These are phyloP conservation scores for Cyclotella baltica DNA, from an alignment of 108 stramenopile species.

Conservation along the genomic window DNA sequence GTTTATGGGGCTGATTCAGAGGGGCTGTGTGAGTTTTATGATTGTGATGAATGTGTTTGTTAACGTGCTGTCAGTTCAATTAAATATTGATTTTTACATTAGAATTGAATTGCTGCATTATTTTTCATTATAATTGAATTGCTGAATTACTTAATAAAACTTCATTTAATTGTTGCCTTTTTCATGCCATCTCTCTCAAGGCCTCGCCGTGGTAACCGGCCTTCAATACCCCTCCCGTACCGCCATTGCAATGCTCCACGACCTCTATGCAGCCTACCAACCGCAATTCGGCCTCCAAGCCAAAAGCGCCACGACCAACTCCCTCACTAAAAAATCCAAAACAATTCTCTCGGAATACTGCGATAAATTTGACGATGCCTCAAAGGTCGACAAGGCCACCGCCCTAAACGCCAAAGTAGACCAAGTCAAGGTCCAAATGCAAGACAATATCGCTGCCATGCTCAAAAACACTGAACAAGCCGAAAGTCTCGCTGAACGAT, in stretches of 20 bases:
- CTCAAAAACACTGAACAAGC: slow-evolving; percentile 91
- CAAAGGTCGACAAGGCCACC: slow-evolving; percentile 86
- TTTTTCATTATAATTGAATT: no score
- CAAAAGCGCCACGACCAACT: slow-evolving; percentile 75
- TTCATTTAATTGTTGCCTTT: not conserved
- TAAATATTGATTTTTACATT: not conserved
- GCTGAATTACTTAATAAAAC: not conserved
- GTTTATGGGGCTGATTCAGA: slow-evolving; percentile 87
- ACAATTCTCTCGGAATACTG: slow-evolving; percentile 60
- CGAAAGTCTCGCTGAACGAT: slow-evolving; percentile 78
- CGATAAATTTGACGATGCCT: slow-evolving; percentile 86
- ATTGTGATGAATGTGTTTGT: not conserved
- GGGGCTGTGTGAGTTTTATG: slow-evolving; percentile 87
- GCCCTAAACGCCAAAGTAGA: slow-evolving; percentile 83
- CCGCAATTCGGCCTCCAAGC: slow-evolving; percentile 71
- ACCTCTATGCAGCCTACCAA: slow-evolving; percentile 76
- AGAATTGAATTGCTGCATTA: not conserved
- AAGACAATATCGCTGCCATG: slow-evolving; percentile 87
- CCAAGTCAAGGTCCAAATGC: slow-evolving; percentile 87
- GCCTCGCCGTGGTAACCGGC: slow-evolving; percentile 86
- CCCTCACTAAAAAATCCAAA: slow-evolving; percentile 84
- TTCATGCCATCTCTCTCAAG: slow-evolving; percentile 30
- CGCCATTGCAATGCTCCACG: slow-evolving; percentile 78
- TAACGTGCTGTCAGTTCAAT: not conserved
- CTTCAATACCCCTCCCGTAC: slow-evolving; percentile 86